Conservation (phyloP, 805 yeast species). For the Saccharomycopsis guyanensis region DNA sequence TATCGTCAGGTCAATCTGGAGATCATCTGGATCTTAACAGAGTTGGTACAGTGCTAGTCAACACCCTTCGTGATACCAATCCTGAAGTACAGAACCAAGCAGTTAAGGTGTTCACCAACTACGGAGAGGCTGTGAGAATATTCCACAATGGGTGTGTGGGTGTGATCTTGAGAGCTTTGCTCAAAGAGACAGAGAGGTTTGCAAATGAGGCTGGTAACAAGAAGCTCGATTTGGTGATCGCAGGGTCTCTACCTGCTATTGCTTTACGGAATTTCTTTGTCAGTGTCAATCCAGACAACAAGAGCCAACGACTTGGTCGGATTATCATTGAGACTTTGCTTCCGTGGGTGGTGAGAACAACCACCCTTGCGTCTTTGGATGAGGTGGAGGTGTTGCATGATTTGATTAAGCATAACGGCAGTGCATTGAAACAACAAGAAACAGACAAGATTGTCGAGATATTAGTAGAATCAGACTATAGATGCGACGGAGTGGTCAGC, state of each 20-base stretch:
- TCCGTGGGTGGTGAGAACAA: not conserved
- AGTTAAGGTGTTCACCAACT: slow-evolving; percentile 12
- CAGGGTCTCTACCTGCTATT: slow-evolving; percentile 15
- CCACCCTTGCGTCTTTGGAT: slow-evolving; percentile 12
- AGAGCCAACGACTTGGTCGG: not conserved
- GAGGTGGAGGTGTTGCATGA: slow-evolving; percentile 17
- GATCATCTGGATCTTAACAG: not conserved
- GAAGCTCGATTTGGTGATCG: slow-evolving; percentile 5
- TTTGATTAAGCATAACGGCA: slow-evolving; percentile 12
- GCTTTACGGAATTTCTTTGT: slow-evolving; percentile 17
- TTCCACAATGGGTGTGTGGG: not conserved
- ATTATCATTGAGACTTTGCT: not conserved
- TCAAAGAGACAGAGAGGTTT: not conserved
- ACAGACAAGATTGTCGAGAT: not conserved
- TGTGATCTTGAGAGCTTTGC: not conserved
- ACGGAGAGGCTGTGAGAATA: not conserved
- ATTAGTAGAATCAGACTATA: slow-evolving; percentile 12
- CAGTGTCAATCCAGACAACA: not conserved
- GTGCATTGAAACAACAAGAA: not conserved
- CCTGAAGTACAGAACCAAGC: slow-evolving; percentile 21
- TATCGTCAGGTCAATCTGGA: not conserved
- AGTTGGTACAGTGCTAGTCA: slow-evolving; percentile 2
- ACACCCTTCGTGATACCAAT: slow-evolving; percentile 8
- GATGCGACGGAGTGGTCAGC: slow-evolving; percentile 14
- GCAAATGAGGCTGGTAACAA: not conserved